These are phyloP conservation scores for Penicillium daleae DNA, from an alignment of 495 filamentous ascomycete species.

Conservation along the genomic window DNA sequence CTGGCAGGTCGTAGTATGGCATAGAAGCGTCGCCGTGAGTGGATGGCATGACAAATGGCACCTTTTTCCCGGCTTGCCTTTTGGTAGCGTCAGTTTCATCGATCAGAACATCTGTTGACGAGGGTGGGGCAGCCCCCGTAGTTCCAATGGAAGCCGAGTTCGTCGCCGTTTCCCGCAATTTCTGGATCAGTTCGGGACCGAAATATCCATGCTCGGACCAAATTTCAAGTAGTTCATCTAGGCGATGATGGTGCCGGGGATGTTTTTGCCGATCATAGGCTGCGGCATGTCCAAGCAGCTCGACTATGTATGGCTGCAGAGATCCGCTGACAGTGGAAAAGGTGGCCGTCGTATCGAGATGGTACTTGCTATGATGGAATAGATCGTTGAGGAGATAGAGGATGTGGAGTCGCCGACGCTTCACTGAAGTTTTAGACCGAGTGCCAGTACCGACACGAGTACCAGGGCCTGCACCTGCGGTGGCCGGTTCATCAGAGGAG, in stretches of 20 bases:
- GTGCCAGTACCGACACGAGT: neutral
- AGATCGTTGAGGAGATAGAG: slow-evolving; percentile 85
- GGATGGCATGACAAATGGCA: slow-evolving; percentile 71
- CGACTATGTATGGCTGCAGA: slow-evolving; percentile 62
- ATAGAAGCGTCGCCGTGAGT: slow-evolving; percentile 76
- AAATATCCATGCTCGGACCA: slow-evolving; percentile 78
- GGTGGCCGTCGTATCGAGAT: slow-evolving; percentile 43
- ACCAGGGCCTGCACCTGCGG: slow-evolving; percentile 9
- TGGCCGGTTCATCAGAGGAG: slow-evolving; percentile 51
- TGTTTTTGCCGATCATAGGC: slow-evolving; percentile 59
- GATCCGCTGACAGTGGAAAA: slow-evolving; percentile 60
- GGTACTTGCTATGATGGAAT: slow-evolving; percentile 75
- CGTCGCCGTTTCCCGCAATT: slow-evolving; percentile 61
- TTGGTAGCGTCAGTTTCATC: slow-evolving; percentile 25
- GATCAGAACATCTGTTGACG: slow-evolving; percentile 32
- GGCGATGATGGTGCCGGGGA: slow-evolving; percentile 67
- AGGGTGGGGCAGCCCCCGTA: slow-evolving; percentile 15
- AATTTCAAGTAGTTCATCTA: slow-evolving; percentile 68
- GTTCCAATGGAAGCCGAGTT: slow-evolving; percentile 41
- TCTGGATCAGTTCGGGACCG: slow-evolving; percentile 55
- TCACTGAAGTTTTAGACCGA: slow-evolving; percentile 54
- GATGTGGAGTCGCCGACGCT: slow-evolving; percentile 73
- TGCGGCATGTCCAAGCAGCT: slow-evolving; percentile 64
- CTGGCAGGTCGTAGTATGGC: slow-evolving; percentile 84
- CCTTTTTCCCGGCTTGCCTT: slow-evolving; percentile 50